Base-by-base conservation (phyloP, 2,329 filamentous ascomycete genomes). In the Blastomyces silverae region DNA sequence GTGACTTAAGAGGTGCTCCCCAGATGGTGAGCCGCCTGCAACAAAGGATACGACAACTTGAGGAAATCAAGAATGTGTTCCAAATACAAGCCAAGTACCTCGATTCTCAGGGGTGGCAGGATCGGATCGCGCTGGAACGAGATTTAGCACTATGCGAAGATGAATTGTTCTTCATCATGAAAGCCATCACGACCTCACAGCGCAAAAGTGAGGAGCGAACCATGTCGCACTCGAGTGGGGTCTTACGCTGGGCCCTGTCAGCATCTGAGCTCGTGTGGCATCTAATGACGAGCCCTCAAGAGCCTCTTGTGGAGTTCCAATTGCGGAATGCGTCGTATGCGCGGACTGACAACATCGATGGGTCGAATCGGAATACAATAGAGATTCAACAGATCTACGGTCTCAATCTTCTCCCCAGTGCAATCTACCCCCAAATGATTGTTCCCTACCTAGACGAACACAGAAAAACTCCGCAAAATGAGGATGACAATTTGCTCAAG, bases 131-230 rank as follows among this genome's bases (percentile, higher is more conserved):
- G n/a, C 83, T 99, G 55, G 94, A 99, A 73, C 88, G 90, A 62
- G 94, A 99, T 73, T 81, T 99, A 61, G 86, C 91, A 11, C 87
- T 87, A 25, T 97, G 91, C 72, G 94, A 97, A 75, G 94, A 99
- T 72, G 95, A 99, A 76, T 79, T 99, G 10, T 99, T 99, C 82
- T 99, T 99, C 79, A 90, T 99, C 81, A 97, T 99, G 94, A 97
- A 99, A 73, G 95, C 94, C 50, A 99, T 99, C 74, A 99, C 94
- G 1, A 95, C 92, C 2, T 95, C 93, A 5, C 94, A 99, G 77
- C 84, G 92, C 66, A 94, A 92, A 74, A 87, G 87, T 68, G 87
- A 89, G 62, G 91, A 96, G 66, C 85, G 84, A 58, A 77, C 78
- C 48, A 82, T 86, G 61, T 85, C 87, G 7, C 85, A 91, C 68